Evolutionary conservation across 768 basidiomycete genomes (phyloP), one percentile per base, ranked within the genome.

Genomic region (Leccinum obscurum): DNA sequence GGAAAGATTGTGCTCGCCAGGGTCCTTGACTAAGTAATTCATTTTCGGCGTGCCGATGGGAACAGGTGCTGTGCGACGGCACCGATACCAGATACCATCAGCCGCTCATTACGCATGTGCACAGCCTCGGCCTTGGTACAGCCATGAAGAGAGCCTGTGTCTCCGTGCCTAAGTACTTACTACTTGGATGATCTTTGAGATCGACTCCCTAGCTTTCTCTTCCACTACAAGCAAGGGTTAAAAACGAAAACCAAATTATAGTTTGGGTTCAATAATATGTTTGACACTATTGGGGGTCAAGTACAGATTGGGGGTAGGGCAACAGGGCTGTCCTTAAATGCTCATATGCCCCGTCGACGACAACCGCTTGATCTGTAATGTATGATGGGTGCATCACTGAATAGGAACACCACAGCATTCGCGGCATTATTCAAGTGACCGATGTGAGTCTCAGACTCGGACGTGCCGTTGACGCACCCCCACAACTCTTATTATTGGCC

Each of bases 321-420:
- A 90, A 60, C 54, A 76, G 68, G 1, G 70, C 62, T 4, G 71
- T 64, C 52, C 85, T 77, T 30, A 88, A 50, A 66, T 88, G 83
- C 69, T 87, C 83, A 41, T 57, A 66, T 10, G 80, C 88, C 48
- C 90, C 90, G 64, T 92, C 89, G 26, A 91, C 86, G 28, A 82
- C 80, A 37, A 92, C 71, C n/a, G 89, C 75, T 65, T 89, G 88
- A 4, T 92, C 92, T 1, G 88, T 88, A 59, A 94, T 83, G 70
- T 83, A 92, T 6, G 83, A 76, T 13, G 26, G 90, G 90, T 3
- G 89, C 91, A 53, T 85, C 83, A 66, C 91, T 93, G 77, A 94
- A 92, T 46, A 95, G 78, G 75, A 92, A 95, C 3, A 92, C 77
- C 0, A 90, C 78, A 22, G 86, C 82, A 67, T 88, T 88, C 6